phyloP scores from a whole-genome alignment of 306 rosid genomes.

The Dalbergia cultrata region DNA sequence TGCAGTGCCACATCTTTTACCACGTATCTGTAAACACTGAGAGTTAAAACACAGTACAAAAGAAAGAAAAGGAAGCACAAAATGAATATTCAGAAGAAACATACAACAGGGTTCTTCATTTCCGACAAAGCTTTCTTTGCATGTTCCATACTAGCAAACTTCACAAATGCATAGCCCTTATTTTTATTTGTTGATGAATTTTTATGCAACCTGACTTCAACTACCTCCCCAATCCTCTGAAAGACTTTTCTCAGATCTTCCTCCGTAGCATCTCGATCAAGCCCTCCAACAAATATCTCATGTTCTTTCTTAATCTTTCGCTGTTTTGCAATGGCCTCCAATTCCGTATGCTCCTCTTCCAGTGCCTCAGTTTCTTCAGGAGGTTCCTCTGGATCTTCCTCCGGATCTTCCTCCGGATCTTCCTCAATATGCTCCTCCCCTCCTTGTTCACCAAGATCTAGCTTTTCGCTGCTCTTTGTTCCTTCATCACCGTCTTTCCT shows the following conservation, averaged over 20 bases:
- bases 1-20: slow-evolving; percentile 82
- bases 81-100: slow-evolving; percentile 42
- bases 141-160: slow-evolving; percentile 75
- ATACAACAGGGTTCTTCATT: slow-evolving; percentile 87
- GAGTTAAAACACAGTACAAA: slow-evolving; percentile 36
- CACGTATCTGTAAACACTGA: slow-evolving; percentile 63
- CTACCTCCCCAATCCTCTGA: slow-evolving; percentile 80
- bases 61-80: slow-evolving; percentile 7
- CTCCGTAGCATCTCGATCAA: slow-evolving; percentile 79
- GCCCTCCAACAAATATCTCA: slow-evolving; percentile 84
- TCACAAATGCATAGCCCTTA: slow-evolving; percentile 85
- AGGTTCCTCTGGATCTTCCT: slow-evolving; percentile 50
- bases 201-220: slow-evolving; percentile 79
- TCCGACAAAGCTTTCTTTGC: slow-evolving; percentile 75
- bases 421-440: slow-evolving; percentile 59
- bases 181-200: slow-evolving; percentile 68
- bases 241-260: slow-evolving; percentile 80
- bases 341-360: slow-evolving; percentile 62
- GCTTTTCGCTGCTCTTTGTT: slow-evolving; percentile 49
- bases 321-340: slow-evolving; percentile 66
- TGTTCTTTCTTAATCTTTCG: slow-evolving; percentile 70
- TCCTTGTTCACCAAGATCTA: slow-evolving; percentile 64
- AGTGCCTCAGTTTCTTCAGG: slow-evolving; percentile 55
- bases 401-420: slow-evolving; percentile 56
- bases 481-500: slow-evolving; percentile 46